Base-by-base conservation (phyloP, 768 basidiomycete species). In the Amanita muscaria region DNA sequence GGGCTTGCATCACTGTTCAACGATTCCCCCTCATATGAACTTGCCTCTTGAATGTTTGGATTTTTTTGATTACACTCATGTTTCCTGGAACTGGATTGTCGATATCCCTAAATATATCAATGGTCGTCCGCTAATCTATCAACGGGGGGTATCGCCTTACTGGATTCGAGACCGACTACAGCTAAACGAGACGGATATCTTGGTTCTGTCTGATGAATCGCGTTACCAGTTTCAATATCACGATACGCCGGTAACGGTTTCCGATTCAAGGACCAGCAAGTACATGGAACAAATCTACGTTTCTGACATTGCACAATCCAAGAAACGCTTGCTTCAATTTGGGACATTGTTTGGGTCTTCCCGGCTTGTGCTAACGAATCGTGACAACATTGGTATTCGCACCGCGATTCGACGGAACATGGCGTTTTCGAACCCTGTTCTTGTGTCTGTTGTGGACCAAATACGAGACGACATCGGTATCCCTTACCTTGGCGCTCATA, bases 301-400 rank as follows among this genome's bases (percentile, higher is more conserved):
- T 37, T 62, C 59, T 11, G 56, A 64, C 1, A 66, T 79, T n/a
- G 64, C 63, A 3, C 42, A 55, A 22, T 57, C 63, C 16, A 53
- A 55, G 3, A 64, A 76, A 46, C 74, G 69, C 7, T 70, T 89
- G 21, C 55, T 91, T 12, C 77, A 82, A 45, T 55, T 90, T 11
- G 88, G 88, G 7, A 79, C 80, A 0, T 69, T 89, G 1, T 89
- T 89, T 61, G 86, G 85, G 4, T 80, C 84, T 1, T 78, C 79
- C 2, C 74, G 88, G 7, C 63, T 89, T 2, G 69, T 72, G 18
- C 66, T 87, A 0, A 67, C 62, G 16, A 53, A 64, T 22, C 51
- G 54, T 7, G 53, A 54, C 11, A 71, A 77, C 50, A 55, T 65
- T 39, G 58, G 54, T 11, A 53, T 77, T 21, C 76, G 79, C 2